Evolutionary conservation across 352 stramenopile genomes (phyloP).

Genomic region (Pythium coloratum): DNA sequence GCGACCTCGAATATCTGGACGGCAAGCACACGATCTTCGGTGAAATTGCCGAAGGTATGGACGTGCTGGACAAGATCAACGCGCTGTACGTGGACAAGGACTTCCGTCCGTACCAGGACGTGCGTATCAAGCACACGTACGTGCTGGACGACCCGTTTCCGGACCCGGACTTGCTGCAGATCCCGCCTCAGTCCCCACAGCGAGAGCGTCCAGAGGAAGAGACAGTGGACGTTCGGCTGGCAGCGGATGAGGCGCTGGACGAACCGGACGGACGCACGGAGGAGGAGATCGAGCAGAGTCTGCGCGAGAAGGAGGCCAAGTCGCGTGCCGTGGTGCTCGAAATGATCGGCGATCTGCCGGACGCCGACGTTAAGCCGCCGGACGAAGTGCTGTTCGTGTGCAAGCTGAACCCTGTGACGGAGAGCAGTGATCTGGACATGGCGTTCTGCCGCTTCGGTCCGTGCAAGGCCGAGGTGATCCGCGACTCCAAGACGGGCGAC

Average conservation of each 20-base stretch:
- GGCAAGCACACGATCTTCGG: constrained; percentile 92
- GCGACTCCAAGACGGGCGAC: constrained; percentile 96
- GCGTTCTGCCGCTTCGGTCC: constrained; percentile 92
- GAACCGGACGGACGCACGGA: constrained; percentile 70
- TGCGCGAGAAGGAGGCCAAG: constrained; percentile 91
- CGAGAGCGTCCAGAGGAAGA: constrained; percentile 92
- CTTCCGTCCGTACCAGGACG: constrained; percentile 95
- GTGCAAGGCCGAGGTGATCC: constrained; percentile 94
- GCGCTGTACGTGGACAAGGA: constrained; percentile 95
- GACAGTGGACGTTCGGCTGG: constrained; percentile 87
- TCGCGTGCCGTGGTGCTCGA: constrained; percentile 97
- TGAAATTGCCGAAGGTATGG: constrained; percentile 92
- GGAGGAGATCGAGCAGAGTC: constrained; percentile 89
- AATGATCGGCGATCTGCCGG: constrained; percentile 98
- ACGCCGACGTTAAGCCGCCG: constrained; percentile 96
- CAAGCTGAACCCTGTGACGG: constrained; percentile 94
- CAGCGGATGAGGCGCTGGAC: constrained; percentile 86
- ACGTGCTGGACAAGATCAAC: constrained; percentile 95
- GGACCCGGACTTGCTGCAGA: constrained; percentile 60
- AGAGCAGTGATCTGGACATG: constrained; percentile 93
- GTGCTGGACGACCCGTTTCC: constrained; percentile 86
- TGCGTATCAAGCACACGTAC: constrained; percentile 95
- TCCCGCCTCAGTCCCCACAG: constrained; percentile 84
- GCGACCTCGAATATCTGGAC: constrained; percentile 92
- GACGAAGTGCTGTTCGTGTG: constrained; percentile 99